Conservation (phyloP, 108 stramenopile species). For the Craspedostauros australis region DNA sequence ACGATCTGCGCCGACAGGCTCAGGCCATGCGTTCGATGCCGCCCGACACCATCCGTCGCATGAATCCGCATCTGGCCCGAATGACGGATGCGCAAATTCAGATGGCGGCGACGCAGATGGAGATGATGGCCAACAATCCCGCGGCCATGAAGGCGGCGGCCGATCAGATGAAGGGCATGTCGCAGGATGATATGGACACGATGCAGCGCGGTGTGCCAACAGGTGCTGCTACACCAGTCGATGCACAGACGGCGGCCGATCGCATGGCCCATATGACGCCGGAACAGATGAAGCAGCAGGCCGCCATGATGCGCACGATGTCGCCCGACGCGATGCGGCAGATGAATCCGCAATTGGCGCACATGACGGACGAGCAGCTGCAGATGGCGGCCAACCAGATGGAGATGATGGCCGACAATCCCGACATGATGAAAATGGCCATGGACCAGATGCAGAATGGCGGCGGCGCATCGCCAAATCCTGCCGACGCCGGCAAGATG, state of each 20-base stretch:
- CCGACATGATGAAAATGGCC: slow-evolving; percentile 63
- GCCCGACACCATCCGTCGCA: slow-evolving; percentile 38
- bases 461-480: background rate
- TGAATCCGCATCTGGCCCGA: slow-evolving; percentile 65
- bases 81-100: slow-evolving; percentile 63
- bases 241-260: slow-evolving; percentile 18
- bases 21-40: slow-evolving; percentile 63
- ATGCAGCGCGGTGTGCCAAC: slow-evolving; percentile 7
- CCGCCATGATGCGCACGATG: slow-evolving; percentile 48
- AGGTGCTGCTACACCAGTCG: background rate
- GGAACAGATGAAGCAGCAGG: slow-evolving; percentile 57
- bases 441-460: slow-evolving; percentile 57
- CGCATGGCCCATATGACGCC: slow-evolving; percentile 55
- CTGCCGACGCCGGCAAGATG: slow-evolving; percentile 50
- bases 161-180: slow-evolving; percentile 60
- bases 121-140: slow-evolving; percentile 63
- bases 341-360: slow-evolving; percentile 59
- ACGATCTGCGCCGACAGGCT: slow-evolving; percentile 62
- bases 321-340: slow-evolving; percentile 41
- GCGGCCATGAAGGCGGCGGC: slow-evolving; percentile 43
- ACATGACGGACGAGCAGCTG: slow-evolving; percentile 59
- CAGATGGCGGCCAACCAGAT: slow-evolving; percentile 49
- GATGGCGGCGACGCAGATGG: slow-evolving; percentile 57
- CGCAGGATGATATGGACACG: slow-evolving; percentile 23
- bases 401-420: slow-evolving; percentile 67